A percentile compares a stretch with the other conserved stretches of the same genome.
Evolutionary conservation across 768 basidiomycete species (phyloP).

Genomic region (Jaapia argillacea): DNA sequence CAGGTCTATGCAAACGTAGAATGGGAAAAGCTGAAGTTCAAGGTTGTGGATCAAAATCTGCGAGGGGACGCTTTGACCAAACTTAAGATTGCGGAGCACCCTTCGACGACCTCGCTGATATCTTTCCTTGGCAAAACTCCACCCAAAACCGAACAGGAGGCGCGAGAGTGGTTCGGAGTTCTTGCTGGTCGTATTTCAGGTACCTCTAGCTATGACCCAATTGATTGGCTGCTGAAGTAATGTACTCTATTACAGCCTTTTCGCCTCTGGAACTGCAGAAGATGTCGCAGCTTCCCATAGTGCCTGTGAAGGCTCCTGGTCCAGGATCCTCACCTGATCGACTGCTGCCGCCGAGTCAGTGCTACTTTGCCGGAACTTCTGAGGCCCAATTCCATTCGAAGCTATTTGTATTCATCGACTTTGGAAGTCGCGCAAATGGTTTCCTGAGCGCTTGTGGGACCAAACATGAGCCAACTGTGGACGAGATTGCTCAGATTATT

Average conservation of each 20-base stretch:
- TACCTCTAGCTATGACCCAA: slow-evolving; percentile 4
- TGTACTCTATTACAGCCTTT: slow-evolving; percentile 37
- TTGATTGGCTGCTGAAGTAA: neutral
- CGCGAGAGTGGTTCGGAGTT: slow-evolving; percentile 56
- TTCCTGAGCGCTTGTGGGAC: slow-evolving; percentile 87
- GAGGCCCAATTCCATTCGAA: slow-evolving; percentile 62
- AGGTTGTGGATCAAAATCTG: slow-evolving; percentile 45
- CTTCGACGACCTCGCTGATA: slow-evolving; percentile 52
- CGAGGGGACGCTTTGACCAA: slow-evolving; percentile 46
- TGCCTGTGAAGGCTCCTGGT: slow-evolving; percentile 42
- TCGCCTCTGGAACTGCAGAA: slow-evolving; percentile 39
- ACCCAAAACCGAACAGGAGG: slow-evolving; percentile 42
- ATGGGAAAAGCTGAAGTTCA: slow-evolving; percentile 72
- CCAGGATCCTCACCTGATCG: slow-evolving; percentile 20
- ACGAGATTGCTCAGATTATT: slow-evolving; percentile 67
- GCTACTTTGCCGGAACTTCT: slow-evolving; percentile 51
- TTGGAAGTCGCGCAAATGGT: slow-evolving; percentile 69
- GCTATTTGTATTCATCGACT: slow-evolving; percentile 84
- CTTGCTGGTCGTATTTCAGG: slow-evolving; percentile 55
- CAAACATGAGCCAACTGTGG: slow-evolving; percentile 75
- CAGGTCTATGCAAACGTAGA: slow-evolving; percentile 64
- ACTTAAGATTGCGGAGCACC: slow-evolving; percentile 61
- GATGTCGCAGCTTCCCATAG: slow-evolving; percentile 51
- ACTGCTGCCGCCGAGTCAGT: slow-evolving; percentile 52
- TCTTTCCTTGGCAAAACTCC: slow-evolving; percentile 48